Percentiles rank a stretch among this genome's conserved stretches.
phyloP scores from a whole-genome alignment of 768 basidiomycete genomes.

The Amanita inopinata region DNA sequence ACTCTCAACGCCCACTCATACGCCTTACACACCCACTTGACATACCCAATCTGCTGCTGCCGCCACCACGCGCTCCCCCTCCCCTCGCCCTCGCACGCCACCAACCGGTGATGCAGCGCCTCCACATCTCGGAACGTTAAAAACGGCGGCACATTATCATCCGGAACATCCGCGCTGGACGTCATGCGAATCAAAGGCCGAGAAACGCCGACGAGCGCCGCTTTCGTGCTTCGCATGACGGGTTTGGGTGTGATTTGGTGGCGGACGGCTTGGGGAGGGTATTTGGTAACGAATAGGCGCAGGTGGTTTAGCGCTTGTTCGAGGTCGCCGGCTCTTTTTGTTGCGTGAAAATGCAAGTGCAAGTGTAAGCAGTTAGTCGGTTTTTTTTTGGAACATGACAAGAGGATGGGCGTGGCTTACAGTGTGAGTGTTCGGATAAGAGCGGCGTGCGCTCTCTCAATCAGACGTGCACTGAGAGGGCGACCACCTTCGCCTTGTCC shows the following conservation, averaged over 20 bases:
- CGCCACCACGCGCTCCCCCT: constrained; percentile 9
- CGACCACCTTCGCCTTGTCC: constrained; percentile 21
- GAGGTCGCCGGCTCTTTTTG: constrained; percentile 34
- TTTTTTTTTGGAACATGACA: constrained; percentile 3
- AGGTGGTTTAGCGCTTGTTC: constrained; percentile 48
- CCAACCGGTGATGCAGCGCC: constrained; percentile 64
- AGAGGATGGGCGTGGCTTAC: constrained; percentile 29
- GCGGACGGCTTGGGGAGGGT: constrained; percentile 49
- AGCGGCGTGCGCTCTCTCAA: constrained; percentile 62
- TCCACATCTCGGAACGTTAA: constrained; percentile 73
- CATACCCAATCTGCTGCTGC: constrained; percentile 41
- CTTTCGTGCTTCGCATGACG: constrained; percentile 48
- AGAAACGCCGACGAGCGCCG: constrained; percentile 36
- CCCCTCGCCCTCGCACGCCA: constrained; percentile 18
- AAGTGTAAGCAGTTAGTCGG: constrained; percentile 5
- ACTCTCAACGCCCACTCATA: constrained; percentile 62
- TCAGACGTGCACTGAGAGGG: constrained; percentile 31
- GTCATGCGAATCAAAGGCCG: constrained; percentile 69
- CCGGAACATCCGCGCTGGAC: constrained; percentile 46
- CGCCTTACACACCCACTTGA: constrained; percentile 65
- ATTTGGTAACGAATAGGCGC: constrained; percentile 49
- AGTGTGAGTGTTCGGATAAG: constrained; percentile 57
- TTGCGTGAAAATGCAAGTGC: constrained; percentile 8
- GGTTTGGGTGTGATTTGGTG: constrained; percentile 22
- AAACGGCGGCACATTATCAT: constrained; percentile 75